Evolutionary conservation across 2,329 filamentous ascomycete species (phyloP).

Genomic region (Rasamsonia emersonii): DNA sequence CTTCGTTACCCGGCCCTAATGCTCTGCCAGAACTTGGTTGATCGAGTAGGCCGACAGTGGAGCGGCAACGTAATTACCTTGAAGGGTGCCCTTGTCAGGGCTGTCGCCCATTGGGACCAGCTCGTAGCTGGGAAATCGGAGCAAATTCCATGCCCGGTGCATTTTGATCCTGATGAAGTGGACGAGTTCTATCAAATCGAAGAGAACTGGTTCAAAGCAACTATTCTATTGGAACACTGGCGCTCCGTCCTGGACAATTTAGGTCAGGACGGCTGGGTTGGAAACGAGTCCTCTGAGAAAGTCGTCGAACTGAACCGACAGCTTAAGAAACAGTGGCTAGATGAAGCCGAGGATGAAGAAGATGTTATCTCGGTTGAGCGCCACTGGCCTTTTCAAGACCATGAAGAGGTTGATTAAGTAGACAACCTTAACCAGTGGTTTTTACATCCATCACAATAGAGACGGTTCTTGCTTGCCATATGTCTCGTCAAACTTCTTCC

Average conservation of each 20-base stretch:
- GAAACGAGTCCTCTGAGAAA: neutral
- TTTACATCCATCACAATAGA: too few species aligned
- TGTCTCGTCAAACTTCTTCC: conserved; percentile 8
- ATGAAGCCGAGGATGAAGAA: conserved; percentile 1
- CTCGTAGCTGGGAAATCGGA: neutral
- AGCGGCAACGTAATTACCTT: conserved; percentile 15
- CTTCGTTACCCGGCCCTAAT: conserved; percentile 13
- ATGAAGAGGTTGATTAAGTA: neutral
- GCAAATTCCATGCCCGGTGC: neutral
- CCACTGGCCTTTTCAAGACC: neutral
- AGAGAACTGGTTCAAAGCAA: neutral
- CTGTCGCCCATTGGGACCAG: neutral
- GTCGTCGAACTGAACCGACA: neutral
- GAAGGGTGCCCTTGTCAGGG: conserved; percentile 7
- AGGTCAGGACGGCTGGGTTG: neutral
- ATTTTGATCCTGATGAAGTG: neutral
- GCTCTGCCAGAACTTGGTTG: conserved; percentile 15
- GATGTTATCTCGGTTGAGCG: neutral
- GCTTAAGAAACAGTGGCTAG: neutral
- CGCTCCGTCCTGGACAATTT: neutral
- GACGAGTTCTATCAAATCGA: neutral
- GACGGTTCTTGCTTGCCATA: too few species aligned
- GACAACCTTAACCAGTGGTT: too few species aligned
- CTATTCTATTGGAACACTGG: neutral
- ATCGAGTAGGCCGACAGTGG: conserved; percentile 16